These are phyloP conservation scores for Acrocalymma vagum DNA, from an alignment of 2,329 filamentous ascomycete genomes.

Conservation along the genomic window DNA sequence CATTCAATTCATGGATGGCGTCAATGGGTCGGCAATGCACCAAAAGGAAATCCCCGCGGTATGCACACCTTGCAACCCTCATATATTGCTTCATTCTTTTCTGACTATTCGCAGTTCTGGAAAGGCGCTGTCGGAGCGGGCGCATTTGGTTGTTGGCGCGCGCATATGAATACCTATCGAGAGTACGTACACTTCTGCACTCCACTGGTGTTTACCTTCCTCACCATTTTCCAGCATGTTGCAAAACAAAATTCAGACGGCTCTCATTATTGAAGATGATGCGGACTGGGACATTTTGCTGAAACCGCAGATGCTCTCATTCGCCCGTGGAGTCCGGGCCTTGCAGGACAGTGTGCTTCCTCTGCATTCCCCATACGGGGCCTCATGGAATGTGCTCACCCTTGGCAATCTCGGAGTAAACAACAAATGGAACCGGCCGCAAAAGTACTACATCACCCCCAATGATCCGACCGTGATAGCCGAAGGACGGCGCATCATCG, in stretches of 20 bases:
- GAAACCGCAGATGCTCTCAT: conserved; percentile 23
- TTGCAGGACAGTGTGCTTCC: conserved; percentile 12
- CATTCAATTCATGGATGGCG: conserved; percentile 20
- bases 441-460: conserved; percentile 19
- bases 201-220: no score
- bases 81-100: background rate
- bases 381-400: conserved; percentile 48
- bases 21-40: conserved; percentile 18
- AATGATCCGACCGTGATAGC: conserved; percentile 22
- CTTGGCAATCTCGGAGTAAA: conserved; percentile 44
- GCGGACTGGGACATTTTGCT: conserved; percentile 29
- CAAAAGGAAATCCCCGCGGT: conserved; percentile 12
- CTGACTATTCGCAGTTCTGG: conserved; percentile 11
- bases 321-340: conserved; percentile 19
- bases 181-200: no score
- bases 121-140: conserved; percentile 4
- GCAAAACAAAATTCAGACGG: conserved; percentile 17
- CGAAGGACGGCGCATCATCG: conserved; percentile 5
- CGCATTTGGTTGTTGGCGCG: conserved; percentile 20
- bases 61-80: no score
- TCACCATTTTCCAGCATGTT: no score
- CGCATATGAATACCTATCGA: conserved; percentile 21
- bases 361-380: conserved; percentile 37
- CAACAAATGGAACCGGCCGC: conserved; percentile 14
- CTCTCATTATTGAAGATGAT: conserved; percentile 26